Conservation (phyloP, 2,329 filamentous ascomycete species). For the Nectriaceae sp. region DNA sequence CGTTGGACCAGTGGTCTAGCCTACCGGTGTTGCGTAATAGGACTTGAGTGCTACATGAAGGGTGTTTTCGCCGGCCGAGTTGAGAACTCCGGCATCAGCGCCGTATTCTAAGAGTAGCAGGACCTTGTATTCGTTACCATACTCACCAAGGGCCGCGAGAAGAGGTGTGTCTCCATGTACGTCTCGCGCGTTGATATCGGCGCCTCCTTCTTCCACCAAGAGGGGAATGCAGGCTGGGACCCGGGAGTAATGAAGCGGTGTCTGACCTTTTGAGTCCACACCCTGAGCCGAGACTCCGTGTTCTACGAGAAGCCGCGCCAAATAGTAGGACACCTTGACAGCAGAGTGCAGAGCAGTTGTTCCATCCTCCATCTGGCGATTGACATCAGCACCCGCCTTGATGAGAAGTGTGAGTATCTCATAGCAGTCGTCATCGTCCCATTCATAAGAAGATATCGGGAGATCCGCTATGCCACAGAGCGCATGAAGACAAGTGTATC, state of each 20-base stretch:
- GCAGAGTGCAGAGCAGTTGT: conserved; percentile 8
- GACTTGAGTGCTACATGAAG: background rate
- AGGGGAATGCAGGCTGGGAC: no score
- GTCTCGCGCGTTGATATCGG: background rate
- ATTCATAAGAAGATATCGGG: no score
- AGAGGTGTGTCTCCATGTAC: background rate
- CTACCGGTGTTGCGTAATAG: background rate
- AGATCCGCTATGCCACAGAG: no score
- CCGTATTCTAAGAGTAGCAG: background rate
- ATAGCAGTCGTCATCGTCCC: conserved; percentile 8
- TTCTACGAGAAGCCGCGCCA: no score
- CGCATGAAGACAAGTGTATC: no score
- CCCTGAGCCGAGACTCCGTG: no score
- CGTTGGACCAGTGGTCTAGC: background rate
- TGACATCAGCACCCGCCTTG: conserved; percentile 14
- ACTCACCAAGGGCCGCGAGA: background rate
- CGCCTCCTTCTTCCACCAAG: background rate
- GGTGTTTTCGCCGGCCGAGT: background rate
- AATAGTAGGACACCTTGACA: no score
- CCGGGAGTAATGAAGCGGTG: no score
- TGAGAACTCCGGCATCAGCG: background rate
- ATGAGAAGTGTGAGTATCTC: conserved; percentile 12
- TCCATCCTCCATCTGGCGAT: conserved; percentile 2
- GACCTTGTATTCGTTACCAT: background rate
- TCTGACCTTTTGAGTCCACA: no score